Conservation (phyloP, 306 rosid species). For the Corylus heterophylla region DNA sequence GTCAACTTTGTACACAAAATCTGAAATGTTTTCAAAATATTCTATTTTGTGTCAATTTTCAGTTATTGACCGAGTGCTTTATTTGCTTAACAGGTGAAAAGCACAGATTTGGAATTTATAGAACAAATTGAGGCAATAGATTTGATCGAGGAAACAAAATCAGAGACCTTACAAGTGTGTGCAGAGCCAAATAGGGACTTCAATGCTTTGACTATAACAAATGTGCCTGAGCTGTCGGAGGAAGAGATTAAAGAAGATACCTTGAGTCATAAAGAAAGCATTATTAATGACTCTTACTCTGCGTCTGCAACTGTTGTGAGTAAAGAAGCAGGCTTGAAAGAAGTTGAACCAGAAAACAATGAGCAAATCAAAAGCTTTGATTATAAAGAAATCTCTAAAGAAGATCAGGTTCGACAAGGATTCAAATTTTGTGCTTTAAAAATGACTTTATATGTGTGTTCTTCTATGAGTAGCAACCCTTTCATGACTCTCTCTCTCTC, state of each 20-base stretch:
- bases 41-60: neutral
- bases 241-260: conserved; percentile 8
- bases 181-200: conserved; percentile 14
- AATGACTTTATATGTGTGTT: neutral
- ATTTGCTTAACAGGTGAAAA: conserved; percentile 20
- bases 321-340: neutral
- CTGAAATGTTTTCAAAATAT: neutral
- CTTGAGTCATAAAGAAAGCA: conserved; percentile 2
- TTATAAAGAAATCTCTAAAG: conserved; percentile 2
- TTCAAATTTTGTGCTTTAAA: neutral
- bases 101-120: conserved; percentile 13
- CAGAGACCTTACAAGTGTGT: conserved; percentile 16
- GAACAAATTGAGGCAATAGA: conserved; percentile 21
- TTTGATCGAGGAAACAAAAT: conserved; percentile 10
- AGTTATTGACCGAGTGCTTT: neutral
- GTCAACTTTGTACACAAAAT: conserved; percentile 18
- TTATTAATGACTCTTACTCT: conserved; percentile 1
- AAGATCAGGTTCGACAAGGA: conserved; percentile 24
- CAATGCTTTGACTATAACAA: conserved; percentile 8
- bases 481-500: neutral
- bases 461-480: neutral
- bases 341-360: neutral
- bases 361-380: neutral
- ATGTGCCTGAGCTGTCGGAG: neutral
- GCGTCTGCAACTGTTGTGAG: neutral